Evolutionary conservation across 2,329 filamentous ascomycete genomes (phyloP).

Genomic region (Colletotrichum chrysophilum): DNA sequence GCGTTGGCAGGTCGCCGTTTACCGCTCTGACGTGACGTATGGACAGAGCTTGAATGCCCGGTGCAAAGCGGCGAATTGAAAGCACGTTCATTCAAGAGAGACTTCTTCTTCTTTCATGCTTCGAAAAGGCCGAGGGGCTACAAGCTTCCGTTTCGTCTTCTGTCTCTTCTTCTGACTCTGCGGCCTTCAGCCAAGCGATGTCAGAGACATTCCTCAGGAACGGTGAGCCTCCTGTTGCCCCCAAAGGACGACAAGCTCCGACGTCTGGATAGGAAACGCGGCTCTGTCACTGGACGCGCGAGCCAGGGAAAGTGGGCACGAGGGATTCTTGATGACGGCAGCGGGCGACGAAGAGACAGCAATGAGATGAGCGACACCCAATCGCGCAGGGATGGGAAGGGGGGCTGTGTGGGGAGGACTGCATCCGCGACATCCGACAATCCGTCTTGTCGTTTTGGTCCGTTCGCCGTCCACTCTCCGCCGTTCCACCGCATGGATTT

Average conservation of each 20-base stretch:
- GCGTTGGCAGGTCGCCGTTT: slow-evolving; percentile 7
- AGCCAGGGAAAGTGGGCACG: background rate
- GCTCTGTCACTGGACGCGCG: slow-evolving; percentile 3
- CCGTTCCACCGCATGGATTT: background rate
- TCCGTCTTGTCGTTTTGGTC: slow-evolving; percentile 14
- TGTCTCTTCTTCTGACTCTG: background rate
- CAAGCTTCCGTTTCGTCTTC: background rate
- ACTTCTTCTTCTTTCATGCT: background rate
- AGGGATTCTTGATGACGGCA: slow-evolving; percentile 12
- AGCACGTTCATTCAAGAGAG: background rate
- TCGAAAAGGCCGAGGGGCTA: background rate
- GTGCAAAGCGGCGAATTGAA: background rate
- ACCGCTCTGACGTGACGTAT: background rate
- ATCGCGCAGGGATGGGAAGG: background rate
- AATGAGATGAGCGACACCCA: background rate
- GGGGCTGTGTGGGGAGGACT: background rate
- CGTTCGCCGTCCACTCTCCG: background rate
- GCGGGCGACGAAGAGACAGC: background rate
- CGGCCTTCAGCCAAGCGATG: background rate
- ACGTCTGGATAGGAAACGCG: slow-evolving; percentile 1
- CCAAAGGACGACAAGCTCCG: background rate
- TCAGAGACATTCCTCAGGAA: background rate
- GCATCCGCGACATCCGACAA: slow-evolving; percentile 19
- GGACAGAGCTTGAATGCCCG: background rate
- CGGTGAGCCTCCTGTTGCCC: background rate